These are phyloP conservation scores for Coemansia sp. DNA, from an alignment of 192 early-diverging fungal genomes.

Conservation along the genomic window DNA sequence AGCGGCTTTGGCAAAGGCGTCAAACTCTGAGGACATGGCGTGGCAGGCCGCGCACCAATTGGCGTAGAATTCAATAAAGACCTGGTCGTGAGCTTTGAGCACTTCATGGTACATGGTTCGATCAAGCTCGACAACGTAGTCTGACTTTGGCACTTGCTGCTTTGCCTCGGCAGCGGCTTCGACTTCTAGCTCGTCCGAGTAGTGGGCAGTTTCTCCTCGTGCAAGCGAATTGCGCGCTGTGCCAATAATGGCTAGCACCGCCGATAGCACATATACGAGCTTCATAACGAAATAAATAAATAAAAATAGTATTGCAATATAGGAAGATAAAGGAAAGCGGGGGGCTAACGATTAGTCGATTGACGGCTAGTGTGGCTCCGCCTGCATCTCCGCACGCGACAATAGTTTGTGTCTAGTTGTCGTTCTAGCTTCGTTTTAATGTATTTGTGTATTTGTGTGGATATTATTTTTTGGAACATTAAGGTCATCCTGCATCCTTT, in stretches of 20 bases:
- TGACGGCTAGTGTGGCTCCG: neutral
- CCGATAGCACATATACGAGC: constrained; percentile 13
- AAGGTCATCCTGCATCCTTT: constrained; percentile 55
- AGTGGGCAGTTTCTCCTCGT: constrained; percentile 12
- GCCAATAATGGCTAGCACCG: constrained; percentile 13
- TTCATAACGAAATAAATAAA: constrained; percentile 9
- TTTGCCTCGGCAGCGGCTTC: constrained; percentile 25
- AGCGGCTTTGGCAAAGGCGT: constrained; percentile 37
- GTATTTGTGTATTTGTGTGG: neutral
- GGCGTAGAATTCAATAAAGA: constrained; percentile 57
- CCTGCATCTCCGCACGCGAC: neutral
- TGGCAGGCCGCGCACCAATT: constrained; percentile 58
- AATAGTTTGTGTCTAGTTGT: neutral
- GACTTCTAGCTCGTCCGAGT: constrained; percentile 40
- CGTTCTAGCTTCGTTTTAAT: neutral
- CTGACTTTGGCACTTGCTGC: constrained; percentile 43
- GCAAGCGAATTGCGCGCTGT: constrained; percentile 19
- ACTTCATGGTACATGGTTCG: constrained; percentile 30
- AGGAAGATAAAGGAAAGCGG: neutral
- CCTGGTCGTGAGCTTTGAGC: constrained; percentile 30
- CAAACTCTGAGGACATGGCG: constrained; percentile 41
- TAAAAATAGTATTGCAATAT: neutral
- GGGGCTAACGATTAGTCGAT: neutral
- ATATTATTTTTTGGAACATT: constrained; percentile 17
- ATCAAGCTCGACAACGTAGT: constrained; percentile 44